Evolutionary conservation across 2,329 filamentous ascomycete species (phyloP).

Genomic region (Apiospora pterosperma): DNA sequence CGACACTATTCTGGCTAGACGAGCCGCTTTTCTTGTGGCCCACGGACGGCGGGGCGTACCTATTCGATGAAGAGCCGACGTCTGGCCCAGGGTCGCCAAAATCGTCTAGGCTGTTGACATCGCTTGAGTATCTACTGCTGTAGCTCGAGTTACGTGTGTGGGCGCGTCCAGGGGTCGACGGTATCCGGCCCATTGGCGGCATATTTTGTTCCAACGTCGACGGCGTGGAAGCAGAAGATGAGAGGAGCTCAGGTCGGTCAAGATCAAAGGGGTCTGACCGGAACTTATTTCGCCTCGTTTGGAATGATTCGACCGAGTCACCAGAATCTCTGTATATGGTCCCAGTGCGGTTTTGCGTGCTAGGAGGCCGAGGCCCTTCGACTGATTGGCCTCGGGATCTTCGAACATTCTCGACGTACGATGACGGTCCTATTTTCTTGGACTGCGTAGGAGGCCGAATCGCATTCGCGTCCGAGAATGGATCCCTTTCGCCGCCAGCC

Average conservation of each 20-base stretch:
- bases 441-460: conserved; percentile 24
- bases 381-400: conserved; percentile 47
- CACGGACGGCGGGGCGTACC: conserved; percentile 24
- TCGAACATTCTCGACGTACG: conserved; percentile 44
- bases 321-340: conserved; percentile 42
- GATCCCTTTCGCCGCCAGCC: conserved; percentile 29
- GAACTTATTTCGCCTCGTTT: conserved; percentile 50
- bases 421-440: conserved; percentile 24
- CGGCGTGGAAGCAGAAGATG: conserved; percentile 23
- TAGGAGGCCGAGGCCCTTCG: conserved; percentile 23
- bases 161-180: conserved; percentile 26
- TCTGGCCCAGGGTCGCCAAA: conserved; percentile 56
- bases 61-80: conserved; percentile 37
- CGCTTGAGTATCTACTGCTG: conserved; percentile 45
- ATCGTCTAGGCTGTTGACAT: conserved; percentile 38
- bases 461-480: conserved; percentile 49
- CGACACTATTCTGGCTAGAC: conserved; percentile 25
- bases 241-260: conserved; percentile 48
- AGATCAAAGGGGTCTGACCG: conserved; percentile 64
- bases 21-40: conserved; percentile 19
- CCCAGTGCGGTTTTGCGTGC: conserved; percentile 28
- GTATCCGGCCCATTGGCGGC: conserved; percentile 15
- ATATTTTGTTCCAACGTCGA: conserved; percentile 21
- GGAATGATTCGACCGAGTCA: conserved; percentile 38
- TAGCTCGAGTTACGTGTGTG: conserved; percentile 36